Evolutionary conservation across 306 rosid genomes (phyloP), one percentile per base, ranked within the genome.

Genomic region (Bauhinia variegata): DNA sequence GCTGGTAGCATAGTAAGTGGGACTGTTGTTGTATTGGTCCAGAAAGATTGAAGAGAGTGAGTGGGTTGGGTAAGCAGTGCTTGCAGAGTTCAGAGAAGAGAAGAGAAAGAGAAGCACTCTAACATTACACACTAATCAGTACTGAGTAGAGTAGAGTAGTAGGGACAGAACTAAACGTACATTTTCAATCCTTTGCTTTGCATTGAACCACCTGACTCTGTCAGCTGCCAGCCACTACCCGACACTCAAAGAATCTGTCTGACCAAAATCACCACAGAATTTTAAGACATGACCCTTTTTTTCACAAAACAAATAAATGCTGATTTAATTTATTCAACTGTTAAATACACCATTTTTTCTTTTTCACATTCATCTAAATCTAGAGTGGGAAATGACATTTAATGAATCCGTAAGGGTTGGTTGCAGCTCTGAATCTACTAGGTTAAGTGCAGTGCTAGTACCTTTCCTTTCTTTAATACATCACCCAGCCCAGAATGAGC

Each of bases 1-100:
- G 9, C 33, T 60, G 63, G 14, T 15, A 50, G 70, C 36, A 56
- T 17, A 65, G 63, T 19, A 63, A 70, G 80, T 64, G 80, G 61
- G 74, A 54, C 50, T 72, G 57, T 31, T 50, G 62, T 50, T 79
- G 77, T 70, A 66, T 73, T 44, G 74, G 74, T 75, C 80, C 76
- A 61, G 75, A 75, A 72, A 52, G 80, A 36, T 1, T 36, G 41
- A 36, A 54, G 63, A n/a, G n/a, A n/a, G n/a, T n/a, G 55, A 68
- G 48, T 37, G 41, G 41, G 7, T 60, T 23, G 28, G 28, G 28
- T 23, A 34, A 65, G 55, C 42, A 71, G 83, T 73, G 82, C 30
- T 57, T 62, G 39, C 79, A 74, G 67, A 54, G 5, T 72, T 43
- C 65, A 62, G 71, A 8, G 61, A 65, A 68, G 51, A 43, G 59